phyloP scores from a whole-genome alignment of 208 protist species.

The Pavlovales sp. region DNA sequence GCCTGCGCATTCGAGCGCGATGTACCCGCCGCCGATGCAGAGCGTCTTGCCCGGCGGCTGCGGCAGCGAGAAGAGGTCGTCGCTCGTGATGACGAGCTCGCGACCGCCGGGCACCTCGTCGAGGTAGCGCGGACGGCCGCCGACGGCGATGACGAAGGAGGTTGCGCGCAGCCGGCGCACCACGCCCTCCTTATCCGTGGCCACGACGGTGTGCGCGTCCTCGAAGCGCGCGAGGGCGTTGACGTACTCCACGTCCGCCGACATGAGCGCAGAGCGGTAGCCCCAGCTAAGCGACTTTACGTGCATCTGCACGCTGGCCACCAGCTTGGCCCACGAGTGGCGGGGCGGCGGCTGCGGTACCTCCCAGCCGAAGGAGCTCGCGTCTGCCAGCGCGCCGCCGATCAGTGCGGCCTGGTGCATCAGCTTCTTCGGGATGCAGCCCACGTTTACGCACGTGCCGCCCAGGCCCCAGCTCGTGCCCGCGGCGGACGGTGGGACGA shows the following conservation, averaged over 20 bases:
- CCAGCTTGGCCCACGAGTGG: slow-evolving; percentile 6
- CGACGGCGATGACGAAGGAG: slow-evolving; percentile 42
- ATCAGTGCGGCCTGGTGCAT: slow-evolving; percentile 34
- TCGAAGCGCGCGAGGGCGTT: background rate
- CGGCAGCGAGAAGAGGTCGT: slow-evolving; percentile 75
- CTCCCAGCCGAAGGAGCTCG: background rate
- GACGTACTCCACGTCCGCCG: slow-evolving; percentile 6
- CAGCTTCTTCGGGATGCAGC: slow-evolving; percentile 60
- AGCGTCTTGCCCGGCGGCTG: slow-evolving; percentile 61
- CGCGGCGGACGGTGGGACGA: background rate
- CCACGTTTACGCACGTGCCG: slow-evolving; percentile 58
- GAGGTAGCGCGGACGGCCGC: slow-evolving; percentile 37
- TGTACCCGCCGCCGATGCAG: slow-evolving; percentile 79
- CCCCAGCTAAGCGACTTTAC: slow-evolving; percentile 32
- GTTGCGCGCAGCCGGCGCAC: background rate
- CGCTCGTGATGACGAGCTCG: slow-evolving; percentile 68
- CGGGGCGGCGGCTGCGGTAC: background rate
- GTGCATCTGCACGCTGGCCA: slow-evolving; percentile 35
- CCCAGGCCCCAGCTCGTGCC: slow-evolving; percentile 54
- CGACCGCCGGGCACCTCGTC: slow-evolving; percentile 3
- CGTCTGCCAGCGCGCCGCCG: background rate
- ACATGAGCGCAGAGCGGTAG: background rate
- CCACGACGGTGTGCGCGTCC: background rate
- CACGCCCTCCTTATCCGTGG: background rate
- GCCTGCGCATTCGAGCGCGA: slow-evolving; percentile 82